Evolutionary conservation across 2,329 filamentous ascomycete genomes (phyloP).

Genomic region (Aspergillus pseudotamarii): DNA sequence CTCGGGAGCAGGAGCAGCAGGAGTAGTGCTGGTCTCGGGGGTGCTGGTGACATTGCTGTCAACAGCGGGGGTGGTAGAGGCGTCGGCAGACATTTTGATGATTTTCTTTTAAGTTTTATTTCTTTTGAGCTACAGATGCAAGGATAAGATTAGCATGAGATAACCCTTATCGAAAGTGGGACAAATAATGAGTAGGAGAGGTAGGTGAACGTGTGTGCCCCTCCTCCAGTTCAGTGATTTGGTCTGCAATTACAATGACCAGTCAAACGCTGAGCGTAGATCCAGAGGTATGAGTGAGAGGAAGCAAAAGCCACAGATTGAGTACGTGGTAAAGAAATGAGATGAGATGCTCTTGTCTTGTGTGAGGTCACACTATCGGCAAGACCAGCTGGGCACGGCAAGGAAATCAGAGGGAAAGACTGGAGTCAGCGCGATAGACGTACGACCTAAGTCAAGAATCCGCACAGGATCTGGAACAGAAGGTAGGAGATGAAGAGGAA

Average conservation of each 20-base stretch:
- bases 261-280: not conserved
- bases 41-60: conserved; percentile 63
- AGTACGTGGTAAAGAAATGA: not conserved
- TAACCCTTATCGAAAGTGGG: conserved; percentile 9
- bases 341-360: not conserved
- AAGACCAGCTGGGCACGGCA: not conserved
- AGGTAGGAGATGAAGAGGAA: conserved; percentile 9
- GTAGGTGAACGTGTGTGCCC: not conserved
- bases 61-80: conserved; percentile 69
- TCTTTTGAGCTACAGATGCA: conserved; percentile 11
- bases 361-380: not conserved
- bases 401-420: not conserved
- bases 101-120: conserved; percentile 62
- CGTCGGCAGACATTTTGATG: conserved; percentile 76
- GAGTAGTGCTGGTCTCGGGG: conserved; percentile 57
- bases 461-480: conserved; percentile 4
- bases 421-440: conserved; percentile 10
- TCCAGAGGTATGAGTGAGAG: not conserved
- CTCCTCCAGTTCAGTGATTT: not conserved
- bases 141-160: conserved; percentile 13
- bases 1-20: conserved; percentile 72
- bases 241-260: not conserved
- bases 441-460: conserved; percentile 15
- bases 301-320: not conserved
- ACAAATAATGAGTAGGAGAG: not conserved